A percentile compares a stretch with the other conserved stretches of the same genome.
Conservation (phyloP, 805 yeast genomes). For the Candida andamanensis region DNA sequence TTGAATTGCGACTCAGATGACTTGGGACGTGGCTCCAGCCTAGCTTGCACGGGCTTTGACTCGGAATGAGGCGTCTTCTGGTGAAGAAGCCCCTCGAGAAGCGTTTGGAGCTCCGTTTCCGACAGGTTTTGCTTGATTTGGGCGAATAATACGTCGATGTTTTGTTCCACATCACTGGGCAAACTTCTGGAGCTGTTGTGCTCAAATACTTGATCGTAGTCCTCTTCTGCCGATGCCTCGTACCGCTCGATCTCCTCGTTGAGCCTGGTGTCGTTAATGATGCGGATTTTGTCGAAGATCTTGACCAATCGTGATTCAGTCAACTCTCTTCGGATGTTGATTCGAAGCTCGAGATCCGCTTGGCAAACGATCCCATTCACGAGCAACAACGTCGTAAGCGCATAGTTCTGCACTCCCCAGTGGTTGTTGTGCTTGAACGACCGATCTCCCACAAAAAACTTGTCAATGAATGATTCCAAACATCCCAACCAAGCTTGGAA, state of each 20-base stretch:
- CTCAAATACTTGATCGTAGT: constrained; percentile 19
- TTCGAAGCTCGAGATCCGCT: constrained; percentile 23
- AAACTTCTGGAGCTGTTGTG: constrained; percentile 4
- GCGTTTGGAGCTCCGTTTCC: too few species aligned
- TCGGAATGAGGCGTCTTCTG: too few species aligned
- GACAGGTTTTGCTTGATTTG: constrained; percentile 10
- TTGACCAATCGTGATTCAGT: constrained; percentile 29
- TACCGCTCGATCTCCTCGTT: constrained; percentile 34
- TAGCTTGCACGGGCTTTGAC: too few species aligned
- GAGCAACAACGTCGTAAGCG: constrained; percentile 31
- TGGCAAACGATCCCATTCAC: constrained; percentile 30
- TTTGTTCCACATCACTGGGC: constrained; percentile 8
- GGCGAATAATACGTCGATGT: constrained; percentile 9
- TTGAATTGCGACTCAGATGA: not conserved
- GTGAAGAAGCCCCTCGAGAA: too few species aligned
- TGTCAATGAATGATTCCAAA: constrained; percentile 31
- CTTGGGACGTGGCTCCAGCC: too few species aligned
- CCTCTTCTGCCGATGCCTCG: constrained; percentile 36
- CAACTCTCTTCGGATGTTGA: constrained; percentile 30
- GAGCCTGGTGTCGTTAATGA: constrained; percentile 25
- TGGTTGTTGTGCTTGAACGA: constrained; percentile 12
- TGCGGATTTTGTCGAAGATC: constrained; percentile 31
- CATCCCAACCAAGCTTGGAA: constrained; percentile 40
- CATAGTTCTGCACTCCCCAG: constrained; percentile 23
- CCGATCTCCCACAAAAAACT: constrained; percentile 14